Percentiles rank a stretch among this genome's conserved stretches.
These are phyloP conservation scores for Apiotrichum laibachii DNA, from an alignment of 1,284 basidiomycete species.

Conservation along the genomic window DNA sequence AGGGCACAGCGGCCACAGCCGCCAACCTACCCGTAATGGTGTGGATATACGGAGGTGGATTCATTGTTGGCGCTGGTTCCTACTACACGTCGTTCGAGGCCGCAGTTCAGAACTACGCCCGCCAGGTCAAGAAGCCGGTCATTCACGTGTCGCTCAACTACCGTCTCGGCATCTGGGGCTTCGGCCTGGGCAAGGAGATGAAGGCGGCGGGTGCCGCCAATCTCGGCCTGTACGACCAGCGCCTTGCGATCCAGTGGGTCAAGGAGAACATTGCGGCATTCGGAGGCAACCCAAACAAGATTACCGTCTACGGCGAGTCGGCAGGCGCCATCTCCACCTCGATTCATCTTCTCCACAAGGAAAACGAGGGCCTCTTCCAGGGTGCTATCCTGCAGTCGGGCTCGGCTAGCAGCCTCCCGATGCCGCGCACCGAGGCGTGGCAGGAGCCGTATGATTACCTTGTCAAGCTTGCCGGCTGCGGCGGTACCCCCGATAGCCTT, in stretches of 20 bases:
- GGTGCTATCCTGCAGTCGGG: slow-evolving; percentile 52
- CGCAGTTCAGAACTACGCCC: slow-evolving; percentile 18
- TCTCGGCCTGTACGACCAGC: slow-evolving; percentile 52
- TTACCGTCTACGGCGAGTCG: slow-evolving; percentile 50
- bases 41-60: slow-evolving; percentile 46
- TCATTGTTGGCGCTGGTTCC: slow-evolving; percentile 23
- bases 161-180: slow-evolving; percentile 55
- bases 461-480: slow-evolving; percentile 28
- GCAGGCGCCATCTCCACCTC: slow-evolving; percentile 47
- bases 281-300: slow-evolving; percentile 54
- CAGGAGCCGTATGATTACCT: slow-evolving; percentile 38
- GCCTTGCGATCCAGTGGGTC: slow-evolving; percentile 55
- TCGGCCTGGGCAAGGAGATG: slow-evolving; percentile 34
- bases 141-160: slow-evolving; percentile 54
- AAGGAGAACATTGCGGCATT: slow-evolving; percentile 53
- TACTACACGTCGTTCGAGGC: slow-evolving; percentile 25
- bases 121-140: slow-evolving; percentile 32
- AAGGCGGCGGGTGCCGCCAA: slow-evolving; percentile 43
- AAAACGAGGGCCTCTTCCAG: slow-evolving; percentile 38
- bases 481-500: slow-evolving; percentile 15
- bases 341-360: slow-evolving; percentile 36
- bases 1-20: slow-evolving; percentile 18
- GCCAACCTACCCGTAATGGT: slow-evolving; percentile 45
- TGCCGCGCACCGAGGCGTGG: slow-evolving; percentile 31
- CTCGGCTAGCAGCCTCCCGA: slow-evolving; percentile 34